phyloP scores from a whole-genome alignment of 768 basidiomycete genomes.

The Russula olivacea region DNA sequence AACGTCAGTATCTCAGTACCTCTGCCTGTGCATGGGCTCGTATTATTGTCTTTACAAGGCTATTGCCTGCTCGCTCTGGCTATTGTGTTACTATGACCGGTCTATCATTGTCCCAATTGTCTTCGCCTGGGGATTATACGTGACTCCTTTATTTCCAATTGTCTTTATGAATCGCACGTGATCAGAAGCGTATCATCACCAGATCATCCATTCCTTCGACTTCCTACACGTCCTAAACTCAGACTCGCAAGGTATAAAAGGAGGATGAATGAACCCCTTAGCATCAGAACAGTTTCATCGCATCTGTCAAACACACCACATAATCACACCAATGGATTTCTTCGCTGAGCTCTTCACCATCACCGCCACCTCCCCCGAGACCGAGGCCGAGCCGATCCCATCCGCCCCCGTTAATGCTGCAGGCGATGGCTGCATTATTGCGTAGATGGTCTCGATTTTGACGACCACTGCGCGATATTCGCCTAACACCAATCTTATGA shows the following conservation, averaged over 20 bases:
- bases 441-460: not conserved
- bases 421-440: not conserved
- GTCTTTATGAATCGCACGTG: not conserved
- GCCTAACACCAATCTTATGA: not conserved
- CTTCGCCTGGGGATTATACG: too few relatives aligned
- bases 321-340: constrained; percentile 1
- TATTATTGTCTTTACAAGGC: too few relatives aligned
- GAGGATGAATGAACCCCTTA: not conserved
- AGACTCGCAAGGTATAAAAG: not conserved
- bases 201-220: not conserved
- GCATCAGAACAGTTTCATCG: not conserved
- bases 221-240: not conserved
- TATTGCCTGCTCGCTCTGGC: too few relatives aligned
- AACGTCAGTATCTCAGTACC: too few relatives aligned
- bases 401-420: constrained; percentile 1
- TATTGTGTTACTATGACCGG: too few relatives aligned
- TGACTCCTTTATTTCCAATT: not conserved
- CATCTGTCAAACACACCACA: not conserved
- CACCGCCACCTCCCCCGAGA: not conserved
- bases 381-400: not conserved
- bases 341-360: not conserved
- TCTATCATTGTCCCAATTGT: too few relatives aligned
- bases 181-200: too few relatives aligned
- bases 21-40: too few relatives aligned
- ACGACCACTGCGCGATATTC: not conserved